A percentile compares a stretch with the other conserved stretches of the same genome.
phyloP scores from a whole-genome alignment of 2,329 filamentous ascomycete species.

The Albophoma yamanashiensis region DNA sequence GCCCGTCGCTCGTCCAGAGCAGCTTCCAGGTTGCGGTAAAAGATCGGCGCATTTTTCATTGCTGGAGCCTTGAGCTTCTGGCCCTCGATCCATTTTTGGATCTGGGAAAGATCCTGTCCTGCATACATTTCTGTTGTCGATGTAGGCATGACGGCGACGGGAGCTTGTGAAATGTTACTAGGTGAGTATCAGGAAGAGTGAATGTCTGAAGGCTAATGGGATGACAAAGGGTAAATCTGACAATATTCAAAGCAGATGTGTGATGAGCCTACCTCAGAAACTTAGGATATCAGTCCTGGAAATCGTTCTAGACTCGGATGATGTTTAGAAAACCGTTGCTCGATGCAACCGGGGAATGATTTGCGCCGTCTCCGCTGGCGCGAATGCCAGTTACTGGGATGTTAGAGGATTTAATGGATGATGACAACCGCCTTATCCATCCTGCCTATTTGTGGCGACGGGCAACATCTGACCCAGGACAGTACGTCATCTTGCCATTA shows the following conservation, averaged over 20 bases:
- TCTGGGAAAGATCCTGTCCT: not conserved
- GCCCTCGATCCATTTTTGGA: not conserved
- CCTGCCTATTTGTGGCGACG: not conserved
- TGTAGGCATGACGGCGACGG: not conserved
- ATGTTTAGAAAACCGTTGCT: not conserved
- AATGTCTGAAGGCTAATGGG: no score
- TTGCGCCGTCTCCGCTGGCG: not conserved
- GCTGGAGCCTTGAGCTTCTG: not conserved
- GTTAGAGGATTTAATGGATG: not conserved
- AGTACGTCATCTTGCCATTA: not conserved
- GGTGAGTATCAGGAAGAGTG: no score
- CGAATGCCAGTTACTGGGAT: not conserved
- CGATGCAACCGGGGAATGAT: not conserved
- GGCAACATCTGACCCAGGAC: not conserved
- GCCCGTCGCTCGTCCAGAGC: slow-evolving; percentile 15
- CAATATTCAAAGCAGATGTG: no score
- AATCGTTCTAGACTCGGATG: not conserved
- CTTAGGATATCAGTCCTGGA: not conserved
- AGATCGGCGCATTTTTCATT: not conserved
- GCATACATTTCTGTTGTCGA: not conserved
- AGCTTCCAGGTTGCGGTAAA: slow-evolving; percentile 17
- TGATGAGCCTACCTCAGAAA: not conserved
- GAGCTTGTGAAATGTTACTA: no score
- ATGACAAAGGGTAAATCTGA: no score
- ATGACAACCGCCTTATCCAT: not conserved